Conservation (phyloP, 768 basidiomycete species). For the Calvatia gigantea region DNA sequence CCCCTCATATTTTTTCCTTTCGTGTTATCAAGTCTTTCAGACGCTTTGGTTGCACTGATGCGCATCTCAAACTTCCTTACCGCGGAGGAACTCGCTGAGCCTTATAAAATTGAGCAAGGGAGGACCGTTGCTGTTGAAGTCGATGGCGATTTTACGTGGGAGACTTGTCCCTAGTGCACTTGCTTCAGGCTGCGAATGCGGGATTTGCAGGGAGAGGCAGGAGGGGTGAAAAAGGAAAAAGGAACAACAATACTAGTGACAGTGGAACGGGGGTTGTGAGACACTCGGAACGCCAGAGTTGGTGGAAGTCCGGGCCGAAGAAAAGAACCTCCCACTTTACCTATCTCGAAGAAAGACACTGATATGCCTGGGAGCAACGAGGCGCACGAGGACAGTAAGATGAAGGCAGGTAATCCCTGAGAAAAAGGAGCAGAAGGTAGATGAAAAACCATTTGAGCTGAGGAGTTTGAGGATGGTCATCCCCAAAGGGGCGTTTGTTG, state of each 20-base stretch:
- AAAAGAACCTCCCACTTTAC: conserved; percentile 12
- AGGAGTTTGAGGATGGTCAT: conserved; percentile 42
- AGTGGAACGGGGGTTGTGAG: background rate
- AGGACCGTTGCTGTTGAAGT: conserved; percentile 39
- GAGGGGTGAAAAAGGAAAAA: conserved; percentile 14
- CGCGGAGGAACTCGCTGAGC: conserved; percentile 51
- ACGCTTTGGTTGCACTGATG: conserved; percentile 46
- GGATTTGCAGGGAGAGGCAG: conserved; percentile 16
- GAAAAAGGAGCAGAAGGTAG: conserved; percentile 13
- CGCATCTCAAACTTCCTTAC: conserved; percentile 47
- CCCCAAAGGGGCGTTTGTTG: conserved; percentile 57
- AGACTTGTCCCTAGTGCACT: conserved; percentile 27
- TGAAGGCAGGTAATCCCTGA: background rate
- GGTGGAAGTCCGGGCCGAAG: conserved; percentile 13
- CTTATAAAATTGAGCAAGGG: conserved; percentile 39
- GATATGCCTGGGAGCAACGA: background rate
- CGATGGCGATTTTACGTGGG: conserved; percentile 53
- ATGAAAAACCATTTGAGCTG: conserved; percentile 51
- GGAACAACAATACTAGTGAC: conserved; percentile 9
- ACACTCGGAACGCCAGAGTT: conserved; percentile 13
- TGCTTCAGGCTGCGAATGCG: conserved; percentile 13
- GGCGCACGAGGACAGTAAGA: conserved; percentile 9
- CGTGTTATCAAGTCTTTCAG: conserved; percentile 43
- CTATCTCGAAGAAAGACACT: background rate
- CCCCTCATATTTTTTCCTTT: conserved; percentile 58